Conservation (phyloP, 1,284 basidiomycete species). For the Ganoderma leucocontextum region DNA sequence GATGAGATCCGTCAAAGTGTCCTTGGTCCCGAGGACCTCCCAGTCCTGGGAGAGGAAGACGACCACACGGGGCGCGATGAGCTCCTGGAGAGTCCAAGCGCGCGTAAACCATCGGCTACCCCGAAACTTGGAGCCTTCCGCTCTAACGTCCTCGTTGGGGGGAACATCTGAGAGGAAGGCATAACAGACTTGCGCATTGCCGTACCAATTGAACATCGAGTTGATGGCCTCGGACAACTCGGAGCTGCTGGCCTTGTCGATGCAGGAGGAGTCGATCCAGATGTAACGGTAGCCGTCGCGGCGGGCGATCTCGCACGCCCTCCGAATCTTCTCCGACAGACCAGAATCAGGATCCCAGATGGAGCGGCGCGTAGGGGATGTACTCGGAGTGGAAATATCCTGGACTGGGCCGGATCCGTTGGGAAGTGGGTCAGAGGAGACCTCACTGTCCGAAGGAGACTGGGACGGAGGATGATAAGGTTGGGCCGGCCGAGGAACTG, state of each 20-base stretch:
- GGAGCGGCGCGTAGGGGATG: not conserved
- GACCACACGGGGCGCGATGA: conserved; percentile 3
- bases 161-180: conserved; percentile 15
- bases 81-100: conserved; percentile 15
- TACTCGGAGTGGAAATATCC: not conserved
- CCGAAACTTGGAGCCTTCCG: not conserved
- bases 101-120: conserved; percentile 7
- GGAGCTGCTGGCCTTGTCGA: conserved; percentile 18
- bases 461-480: not conserved
- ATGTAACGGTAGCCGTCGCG: conserved; percentile 5
- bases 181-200: conserved; percentile 6
- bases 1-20: not conserved
- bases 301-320: conserved; percentile 5
- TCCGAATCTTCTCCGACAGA: conserved; percentile 8
- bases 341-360: not conserved
- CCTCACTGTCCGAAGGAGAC: not conserved
- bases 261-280: conserved; percentile 20
- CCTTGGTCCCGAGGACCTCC: not conserved
- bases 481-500: not conserved
- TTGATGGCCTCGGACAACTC: conserved; percentile 17
- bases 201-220: conserved; percentile 14
- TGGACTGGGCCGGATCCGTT: too few relatives aligned
- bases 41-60: conserved; percentile 8
- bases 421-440: not conserved
- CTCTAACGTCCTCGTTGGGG: not conserved